Evolutionary conservation across 2,329 filamentous ascomycete species (phyloP).

Genomic region (Rutstroemia sp.): DNA sequence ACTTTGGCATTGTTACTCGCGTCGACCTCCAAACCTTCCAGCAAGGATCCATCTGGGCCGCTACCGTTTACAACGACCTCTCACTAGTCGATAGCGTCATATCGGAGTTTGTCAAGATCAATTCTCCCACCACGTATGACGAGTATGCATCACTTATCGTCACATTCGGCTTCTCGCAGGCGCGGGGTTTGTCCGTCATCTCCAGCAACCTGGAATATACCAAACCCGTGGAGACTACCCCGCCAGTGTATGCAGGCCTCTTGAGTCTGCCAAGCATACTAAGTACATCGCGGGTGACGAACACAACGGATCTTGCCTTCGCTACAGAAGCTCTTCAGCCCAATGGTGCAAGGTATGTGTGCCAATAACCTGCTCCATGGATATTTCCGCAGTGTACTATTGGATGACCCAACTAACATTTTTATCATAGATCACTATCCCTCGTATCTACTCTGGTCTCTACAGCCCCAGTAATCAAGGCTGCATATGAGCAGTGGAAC

Average conservation of each 20-base stretch:
- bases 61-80: background rate
- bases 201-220: background rate
- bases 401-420: background rate
- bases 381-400: background rate
- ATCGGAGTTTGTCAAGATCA: background rate
- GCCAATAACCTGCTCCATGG: background rate
- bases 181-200: background rate
- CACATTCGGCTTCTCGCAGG: background rate
- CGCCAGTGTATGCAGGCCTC: background rate
- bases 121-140: background rate
- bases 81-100: background rate
- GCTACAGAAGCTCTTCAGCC: background rate
- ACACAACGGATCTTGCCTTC: background rate
- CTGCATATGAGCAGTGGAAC: background rate
- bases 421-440: background rate
- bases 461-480: background rate
- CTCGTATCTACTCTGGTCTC: background rate
- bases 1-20: constrained; percentile 36
- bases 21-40: background rate
- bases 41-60: background rate
- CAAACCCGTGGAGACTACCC: background rate
- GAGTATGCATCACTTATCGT: background rate
- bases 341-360: background rate
- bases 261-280: background rate
- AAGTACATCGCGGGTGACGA: background rate